phyloP scores from a whole-genome alignment of 2,329 filamentous ascomycete genomes.

The Paraphoma sp. region DNA sequence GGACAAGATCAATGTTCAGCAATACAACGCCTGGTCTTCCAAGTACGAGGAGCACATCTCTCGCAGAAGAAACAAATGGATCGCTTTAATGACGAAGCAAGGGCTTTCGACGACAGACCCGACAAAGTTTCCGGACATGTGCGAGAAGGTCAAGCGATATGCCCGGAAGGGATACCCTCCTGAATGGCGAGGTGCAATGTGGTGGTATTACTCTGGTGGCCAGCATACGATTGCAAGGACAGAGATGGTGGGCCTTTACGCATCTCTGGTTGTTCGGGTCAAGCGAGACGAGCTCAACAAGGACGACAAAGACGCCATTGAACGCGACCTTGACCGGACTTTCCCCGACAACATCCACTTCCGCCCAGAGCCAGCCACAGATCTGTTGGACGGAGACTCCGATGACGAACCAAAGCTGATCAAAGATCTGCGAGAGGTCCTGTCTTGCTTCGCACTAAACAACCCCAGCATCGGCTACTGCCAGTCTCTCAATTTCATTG shows the following conservation, averaged over 20 bases:
- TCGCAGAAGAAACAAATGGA: slow-evolving; percentile 82
- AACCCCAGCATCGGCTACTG: slow-evolving; percentile 94
- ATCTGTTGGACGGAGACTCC: slow-evolving; percentile 38
- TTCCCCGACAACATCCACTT: slow-evolving; percentile 95
- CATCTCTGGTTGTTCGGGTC: slow-evolving; percentile 70
- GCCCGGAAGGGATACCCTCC: slow-evolving; percentile 92
- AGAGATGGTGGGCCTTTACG: slow-evolving; percentile 71
- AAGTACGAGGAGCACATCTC: slow-evolving; percentile 77
- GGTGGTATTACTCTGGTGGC: slow-evolving; percentile 95
- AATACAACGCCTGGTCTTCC: slow-evolving; percentile 83
- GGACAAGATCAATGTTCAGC: slow-evolving; percentile 75
- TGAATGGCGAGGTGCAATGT: slow-evolving; percentile 92
- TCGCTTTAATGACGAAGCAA: slow-evolving; percentile 75
- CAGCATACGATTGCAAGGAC: slow-evolving; percentile 79
- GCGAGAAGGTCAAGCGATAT: slow-evolving; percentile 85
- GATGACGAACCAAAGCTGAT: slow-evolving; percentile 76
- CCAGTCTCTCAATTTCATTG: slow-evolving; percentile 93
- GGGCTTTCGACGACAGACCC: slow-evolving; percentile 75
- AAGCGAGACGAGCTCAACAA: slow-evolving; percentile 68
- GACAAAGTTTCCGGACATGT: slow-evolving; percentile 78
- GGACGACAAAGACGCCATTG: slow-evolving; percentile 86
- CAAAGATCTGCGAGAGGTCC: slow-evolving; percentile 78
- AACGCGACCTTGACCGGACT: slow-evolving; percentile 89
- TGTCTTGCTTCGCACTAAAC: slow-evolving; percentile 89
- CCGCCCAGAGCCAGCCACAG: slow-evolving; percentile 65